phyloP scores from a whole-genome alignment of 2,329 filamentous ascomycete genomes.

The Bisporella sp. region DNA sequence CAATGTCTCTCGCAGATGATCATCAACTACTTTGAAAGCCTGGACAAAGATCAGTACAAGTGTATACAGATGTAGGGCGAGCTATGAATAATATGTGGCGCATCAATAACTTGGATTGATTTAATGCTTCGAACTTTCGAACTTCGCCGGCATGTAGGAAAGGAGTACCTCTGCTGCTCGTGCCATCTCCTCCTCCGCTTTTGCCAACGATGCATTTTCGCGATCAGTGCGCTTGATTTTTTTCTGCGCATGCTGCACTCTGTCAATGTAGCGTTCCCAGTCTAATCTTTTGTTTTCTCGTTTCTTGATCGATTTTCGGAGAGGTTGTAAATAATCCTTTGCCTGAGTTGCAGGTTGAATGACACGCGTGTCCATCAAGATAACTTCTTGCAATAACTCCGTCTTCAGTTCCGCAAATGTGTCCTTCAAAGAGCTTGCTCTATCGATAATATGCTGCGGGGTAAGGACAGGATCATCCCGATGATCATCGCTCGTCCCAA shows the following conservation, averaged over 20 bases:
- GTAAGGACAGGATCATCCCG: constrained; percentile 52
- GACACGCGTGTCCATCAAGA: constrained; percentile 62
- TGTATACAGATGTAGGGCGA: neutral
- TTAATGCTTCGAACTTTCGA: too few relatives aligned
- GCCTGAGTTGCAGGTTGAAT: constrained; percentile 64
- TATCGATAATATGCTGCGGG: constrained; percentile 53
- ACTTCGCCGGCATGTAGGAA: too few relatives aligned
- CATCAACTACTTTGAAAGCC: constrained; percentile 70
- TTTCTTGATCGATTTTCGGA: constrained; percentile 81
- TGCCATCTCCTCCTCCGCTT: constrained; percentile 64
- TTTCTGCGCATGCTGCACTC: constrained; percentile 60
- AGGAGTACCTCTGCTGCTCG: constrained; percentile 53
- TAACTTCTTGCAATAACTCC: constrained; percentile 66
- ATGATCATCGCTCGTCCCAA: constrained; percentile 54
- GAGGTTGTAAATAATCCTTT: constrained; percentile 59
- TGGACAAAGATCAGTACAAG: constrained; percentile 26
- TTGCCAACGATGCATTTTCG: constrained; percentile 64
- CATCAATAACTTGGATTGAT: too few relatives aligned
- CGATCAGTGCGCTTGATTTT: constrained; percentile 65
- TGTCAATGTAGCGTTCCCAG: constrained; percentile 70
- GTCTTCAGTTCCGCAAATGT: constrained; percentile 64
- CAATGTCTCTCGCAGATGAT: constrained; percentile 63
- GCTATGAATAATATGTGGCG: constrained; percentile 6
- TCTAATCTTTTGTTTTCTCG: constrained; percentile 76
- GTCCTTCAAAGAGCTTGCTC: constrained; percentile 57